A percentile compares a stretch with the other conserved stretches of the same genome.
These are phyloP conservation scores for Stagonosporopsis rhizophila DNA, from an alignment of 2,329 filamentous ascomycete species.

Conservation along the genomic window DNA sequence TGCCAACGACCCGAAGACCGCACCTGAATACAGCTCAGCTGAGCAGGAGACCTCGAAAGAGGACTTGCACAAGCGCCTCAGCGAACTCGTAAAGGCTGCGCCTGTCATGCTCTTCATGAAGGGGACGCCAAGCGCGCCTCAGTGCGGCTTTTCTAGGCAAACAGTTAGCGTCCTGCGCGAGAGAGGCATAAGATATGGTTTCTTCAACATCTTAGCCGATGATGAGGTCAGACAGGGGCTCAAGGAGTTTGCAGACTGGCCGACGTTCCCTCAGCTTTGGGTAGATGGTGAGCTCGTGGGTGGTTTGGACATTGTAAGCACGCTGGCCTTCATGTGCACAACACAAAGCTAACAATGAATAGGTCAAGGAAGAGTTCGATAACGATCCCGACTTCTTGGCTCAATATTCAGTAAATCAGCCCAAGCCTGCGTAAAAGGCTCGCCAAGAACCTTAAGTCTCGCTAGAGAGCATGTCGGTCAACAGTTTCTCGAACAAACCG, in stretches of 20 bases:
- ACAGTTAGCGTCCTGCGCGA: constrained; percentile 86
- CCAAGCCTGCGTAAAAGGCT: constrained; percentile 6
- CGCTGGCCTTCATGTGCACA: constrained; percentile 22
- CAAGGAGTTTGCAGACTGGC: constrained; percentile 98
- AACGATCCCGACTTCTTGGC: constrained; percentile 83
- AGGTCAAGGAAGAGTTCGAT: constrained; percentile 94
- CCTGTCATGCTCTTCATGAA: constrained; percentile 99
- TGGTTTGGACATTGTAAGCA: constrained; percentile 89
- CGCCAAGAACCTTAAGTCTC: constrained; percentile 17
- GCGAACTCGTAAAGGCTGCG: constrained; percentile 88
- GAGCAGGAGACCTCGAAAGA: constrained; percentile 68
- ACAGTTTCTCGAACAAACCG: neutral
- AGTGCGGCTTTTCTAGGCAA: constrained; percentile 93
- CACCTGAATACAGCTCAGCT: constrained; percentile 55
- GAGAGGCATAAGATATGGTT: constrained; percentile 92
- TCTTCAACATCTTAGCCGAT: constrained; percentile 98
- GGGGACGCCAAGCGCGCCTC: constrained; percentile 84
- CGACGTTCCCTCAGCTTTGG: constrained; percentile 96
- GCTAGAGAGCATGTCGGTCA: neutral
- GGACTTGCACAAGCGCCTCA: constrained; percentile 80
- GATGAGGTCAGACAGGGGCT: constrained; percentile 95
- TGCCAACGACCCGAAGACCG: constrained; percentile 53
- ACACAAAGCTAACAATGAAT: constrained; percentile 39
- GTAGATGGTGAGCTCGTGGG: constrained; percentile 89
- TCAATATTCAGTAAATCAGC: constrained; percentile 65